Conservation (phyloP, 2,329 filamentous ascomycete genomes). For the Chaetomium sp. region DNA sequence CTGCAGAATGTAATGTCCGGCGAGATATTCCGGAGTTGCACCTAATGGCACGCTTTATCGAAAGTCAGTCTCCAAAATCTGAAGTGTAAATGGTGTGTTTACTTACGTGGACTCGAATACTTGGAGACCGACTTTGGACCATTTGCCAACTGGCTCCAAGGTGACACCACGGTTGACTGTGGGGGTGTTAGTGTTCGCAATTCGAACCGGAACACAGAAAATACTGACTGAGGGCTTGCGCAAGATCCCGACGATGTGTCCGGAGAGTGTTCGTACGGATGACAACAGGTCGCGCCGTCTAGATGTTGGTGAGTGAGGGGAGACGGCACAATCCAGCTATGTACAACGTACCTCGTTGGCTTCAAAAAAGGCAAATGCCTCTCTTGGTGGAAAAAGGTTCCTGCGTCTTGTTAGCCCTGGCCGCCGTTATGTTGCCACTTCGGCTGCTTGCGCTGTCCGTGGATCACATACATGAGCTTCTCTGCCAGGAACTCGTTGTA, state of each 20-base stretch:
- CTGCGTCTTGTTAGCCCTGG: slow-evolving; percentile 8
- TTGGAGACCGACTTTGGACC: slow-evolving; percentile 96
- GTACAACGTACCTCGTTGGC: slow-evolving; percentile 68
- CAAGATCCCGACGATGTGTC: slow-evolving; percentile 69
- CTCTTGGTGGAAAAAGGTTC: slow-evolving; percentile 82
- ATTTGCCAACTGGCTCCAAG: slow-evolving; percentile 93
- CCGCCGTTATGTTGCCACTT: background rate
- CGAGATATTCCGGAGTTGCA: slow-evolving; percentile 94
- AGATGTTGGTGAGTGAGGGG: background rate
- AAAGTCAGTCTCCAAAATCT: background rate
- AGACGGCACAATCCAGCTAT: background rate
- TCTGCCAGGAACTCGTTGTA: slow-evolving; percentile 93
- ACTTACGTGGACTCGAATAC: slow-evolving; percentile 76
- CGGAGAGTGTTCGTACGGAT: slow-evolving; percentile 95
- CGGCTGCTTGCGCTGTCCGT: background rate
- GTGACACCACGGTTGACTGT: slow-evolving; percentile 84
- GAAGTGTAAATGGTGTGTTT: slow-evolving; percentile 29
- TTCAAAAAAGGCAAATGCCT: slow-evolving; percentile 98
- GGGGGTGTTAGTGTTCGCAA: background rate
- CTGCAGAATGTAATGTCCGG: slow-evolving; percentile 96
- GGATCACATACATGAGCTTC: slow-evolving; percentile 61
- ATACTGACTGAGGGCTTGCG: slow-evolving; percentile 65
- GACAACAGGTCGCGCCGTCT: slow-evolving; percentile 71
- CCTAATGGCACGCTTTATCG: slow-evolving; percentile 57
- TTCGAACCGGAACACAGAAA: background rate